These are phyloP conservation scores for Candida frijolesensis DNA, from an alignment of 1,139 yeast genomes.

Conservation along the genomic window DNA sequence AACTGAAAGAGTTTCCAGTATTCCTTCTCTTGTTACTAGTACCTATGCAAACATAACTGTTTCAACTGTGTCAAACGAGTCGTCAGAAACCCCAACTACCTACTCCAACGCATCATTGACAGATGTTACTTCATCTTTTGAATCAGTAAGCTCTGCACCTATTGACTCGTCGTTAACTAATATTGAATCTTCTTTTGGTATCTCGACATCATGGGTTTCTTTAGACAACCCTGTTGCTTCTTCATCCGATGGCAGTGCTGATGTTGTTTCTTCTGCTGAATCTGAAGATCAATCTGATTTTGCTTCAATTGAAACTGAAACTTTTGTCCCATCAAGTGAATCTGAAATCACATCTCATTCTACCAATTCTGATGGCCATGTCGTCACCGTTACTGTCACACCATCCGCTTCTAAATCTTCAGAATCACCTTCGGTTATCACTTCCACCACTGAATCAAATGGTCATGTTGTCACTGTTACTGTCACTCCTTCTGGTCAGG, in stretches of 20 bases:
- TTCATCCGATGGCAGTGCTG: neutral
- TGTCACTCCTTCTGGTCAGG: neutral
- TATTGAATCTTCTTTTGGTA: neutral
- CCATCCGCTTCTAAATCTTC: no score
- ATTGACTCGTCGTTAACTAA: neutral
- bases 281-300: neutral
- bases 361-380: neutral
- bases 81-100: neutral
- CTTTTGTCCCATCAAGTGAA: neutral
- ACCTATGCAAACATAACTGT: neutral
- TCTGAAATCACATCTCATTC: neutral
- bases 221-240: neutral
- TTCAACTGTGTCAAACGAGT: neutral
- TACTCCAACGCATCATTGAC: neutral
- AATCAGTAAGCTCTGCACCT: neutral
- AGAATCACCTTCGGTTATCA: neutral
- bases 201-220: neutral
- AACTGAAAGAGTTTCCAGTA: neutral
- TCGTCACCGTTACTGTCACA: conserved; percentile 1
- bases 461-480: neutral
- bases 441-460: neutral
- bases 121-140: neutral
- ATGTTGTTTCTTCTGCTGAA: neutral
- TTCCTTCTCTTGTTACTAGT: conserved; percentile 1
- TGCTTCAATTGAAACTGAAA: neutral